A percentile compares a stretch with the other conserved stretches of the same genome.
Evolutionary conservation across 164 flowering plant species (phyloP).

Genomic region (Liquidambar formosana): DNA sequence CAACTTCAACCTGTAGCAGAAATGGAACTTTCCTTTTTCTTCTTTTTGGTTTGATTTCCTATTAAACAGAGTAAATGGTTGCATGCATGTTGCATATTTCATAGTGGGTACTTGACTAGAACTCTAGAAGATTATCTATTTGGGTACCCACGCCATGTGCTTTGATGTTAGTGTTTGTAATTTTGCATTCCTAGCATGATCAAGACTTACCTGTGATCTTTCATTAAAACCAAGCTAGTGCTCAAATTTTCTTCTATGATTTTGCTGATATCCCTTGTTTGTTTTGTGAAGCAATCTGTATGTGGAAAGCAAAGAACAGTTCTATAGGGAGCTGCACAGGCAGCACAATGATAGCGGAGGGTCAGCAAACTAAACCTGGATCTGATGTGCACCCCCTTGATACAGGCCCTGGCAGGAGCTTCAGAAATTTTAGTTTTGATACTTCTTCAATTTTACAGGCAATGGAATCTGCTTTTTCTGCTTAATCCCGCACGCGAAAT

Average conservation of each 20-base stretch:
- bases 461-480: slow-evolving; percentile 43
- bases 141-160: not conserved
- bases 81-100: not conserved
- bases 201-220: not conserved
- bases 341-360: slow-evolving; percentile 38
- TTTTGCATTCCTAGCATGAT: not conserved
- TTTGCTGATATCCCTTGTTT: slow-evolving; percentile 11
- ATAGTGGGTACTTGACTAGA: not conserved
- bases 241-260: not conserved
- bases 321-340: slow-evolving; percentile 54
- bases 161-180: not conserved
- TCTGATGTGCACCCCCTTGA: slow-evolving; percentile 33
- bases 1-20: not conserved
- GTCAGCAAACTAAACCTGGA: slow-evolving; percentile 38
- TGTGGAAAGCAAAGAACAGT: slow-evolving; percentile 81
- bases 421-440: slow-evolving; percentile 54
- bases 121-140: not conserved
- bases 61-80: too few relatives aligned
- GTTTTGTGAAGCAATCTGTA: slow-evolving; percentile 45
- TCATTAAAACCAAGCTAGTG: not conserved
- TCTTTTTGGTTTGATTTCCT: too few relatives aligned
- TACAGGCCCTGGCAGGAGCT: slow-evolving; percentile 43
- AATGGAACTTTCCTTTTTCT: too few relatives aligned
- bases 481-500: slow-evolving; percentile 4
- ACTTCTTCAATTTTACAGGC: slow-evolving; percentile 40